These are phyloP conservation scores for Geoglossum cookeanum DNA, from an alignment of 2,329 filamentous ascomycete species.

Conservation along the genomic window DNA sequence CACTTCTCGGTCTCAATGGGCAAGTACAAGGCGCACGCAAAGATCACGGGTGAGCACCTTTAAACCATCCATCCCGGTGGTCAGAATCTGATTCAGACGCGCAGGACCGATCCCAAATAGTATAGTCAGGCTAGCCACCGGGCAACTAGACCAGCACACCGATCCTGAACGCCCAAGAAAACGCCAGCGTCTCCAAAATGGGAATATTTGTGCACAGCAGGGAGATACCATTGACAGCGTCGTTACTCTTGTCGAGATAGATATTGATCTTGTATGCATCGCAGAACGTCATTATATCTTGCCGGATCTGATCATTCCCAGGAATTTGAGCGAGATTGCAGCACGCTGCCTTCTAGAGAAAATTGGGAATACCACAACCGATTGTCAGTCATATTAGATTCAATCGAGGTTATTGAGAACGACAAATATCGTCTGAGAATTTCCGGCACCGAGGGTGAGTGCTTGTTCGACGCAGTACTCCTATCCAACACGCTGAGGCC, in stretches of 20 bases:
- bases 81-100: not conserved
- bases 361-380: not conserved
- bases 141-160: not conserved
- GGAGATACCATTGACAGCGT: not conserved
- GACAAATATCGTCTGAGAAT: not conserved
- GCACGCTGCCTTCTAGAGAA: not conserved
- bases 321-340: not conserved
- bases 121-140: not conserved
- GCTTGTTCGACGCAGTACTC: not conserved
- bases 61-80: not conserved
- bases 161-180: not conserved
- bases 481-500: not conserved
- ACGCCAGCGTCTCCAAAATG: not conserved
- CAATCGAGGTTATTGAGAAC: not conserved
- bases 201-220: not conserved
- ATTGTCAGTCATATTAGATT: not conserved
- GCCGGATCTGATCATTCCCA: not conserved
- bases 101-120: not conserved
- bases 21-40: not conserved
- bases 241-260: not conserved
- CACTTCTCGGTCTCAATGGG: not conserved
- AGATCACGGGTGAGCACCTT: not conserved
- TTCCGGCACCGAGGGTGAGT: not conserved
- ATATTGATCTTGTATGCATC: not conserved
- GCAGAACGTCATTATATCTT: not conserved